Evolutionary conservation across 2,329 filamentous ascomycete species (phyloP).

Genomic region (Claviceps digitariae): DNA sequence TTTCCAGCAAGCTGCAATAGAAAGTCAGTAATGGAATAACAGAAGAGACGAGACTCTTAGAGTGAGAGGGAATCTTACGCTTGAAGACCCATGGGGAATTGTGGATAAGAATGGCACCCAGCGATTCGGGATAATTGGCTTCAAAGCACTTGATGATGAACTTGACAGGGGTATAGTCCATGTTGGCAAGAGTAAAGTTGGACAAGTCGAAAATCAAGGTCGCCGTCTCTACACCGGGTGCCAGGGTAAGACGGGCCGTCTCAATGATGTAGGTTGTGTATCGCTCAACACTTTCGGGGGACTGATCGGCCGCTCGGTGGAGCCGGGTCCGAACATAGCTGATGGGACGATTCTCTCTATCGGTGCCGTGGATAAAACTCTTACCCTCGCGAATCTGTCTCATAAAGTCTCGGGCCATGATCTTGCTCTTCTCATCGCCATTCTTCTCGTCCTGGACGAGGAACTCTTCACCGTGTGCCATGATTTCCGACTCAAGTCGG

Average conservation of each 20-base stretch:
- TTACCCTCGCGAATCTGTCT: slow-evolving; percentile 24
- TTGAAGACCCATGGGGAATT: slow-evolving; percentile 63
- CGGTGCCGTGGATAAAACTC: slow-evolving; percentile 23
- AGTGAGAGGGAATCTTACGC: slow-evolving; percentile 10
- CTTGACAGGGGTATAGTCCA: slow-evolving; percentile 64
- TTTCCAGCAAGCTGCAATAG: slow-evolving; percentile 28
- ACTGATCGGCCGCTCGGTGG: slow-evolving; percentile 20
- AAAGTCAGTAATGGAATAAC: not conserved
- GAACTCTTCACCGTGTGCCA: slow-evolving; percentile 20
- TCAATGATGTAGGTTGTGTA: slow-evolving; percentile 28
- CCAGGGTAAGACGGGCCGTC: slow-evolving; percentile 10
- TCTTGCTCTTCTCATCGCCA: slow-evolving; percentile 4
- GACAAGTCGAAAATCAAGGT: slow-evolving; percentile 58
- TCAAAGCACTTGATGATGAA: slow-evolving; percentile 73
- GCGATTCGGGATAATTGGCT: slow-evolving; percentile 62
- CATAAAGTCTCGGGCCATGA: slow-evolving; percentile 16
- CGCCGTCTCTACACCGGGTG: slow-evolving; percentile 10
- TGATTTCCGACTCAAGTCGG: slow-evolving; percentile 18
- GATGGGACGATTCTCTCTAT: slow-evolving; percentile 22
- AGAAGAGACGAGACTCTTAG: too few relatives aligned
- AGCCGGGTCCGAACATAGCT: slow-evolving; percentile 22
- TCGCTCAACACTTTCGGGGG: slow-evolving; percentile 20
- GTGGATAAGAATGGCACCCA: slow-evolving; percentile 59
- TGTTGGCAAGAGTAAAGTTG: slow-evolving; percentile 56
- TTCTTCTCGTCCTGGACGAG: slow-evolving; percentile 17